A percentile compares a stretch with the other conserved stretches of the same genome.
Evolutionary conservation across 179 eudicot genomes (phyloP).

Genomic region (Spergularia azorica): DNA sequence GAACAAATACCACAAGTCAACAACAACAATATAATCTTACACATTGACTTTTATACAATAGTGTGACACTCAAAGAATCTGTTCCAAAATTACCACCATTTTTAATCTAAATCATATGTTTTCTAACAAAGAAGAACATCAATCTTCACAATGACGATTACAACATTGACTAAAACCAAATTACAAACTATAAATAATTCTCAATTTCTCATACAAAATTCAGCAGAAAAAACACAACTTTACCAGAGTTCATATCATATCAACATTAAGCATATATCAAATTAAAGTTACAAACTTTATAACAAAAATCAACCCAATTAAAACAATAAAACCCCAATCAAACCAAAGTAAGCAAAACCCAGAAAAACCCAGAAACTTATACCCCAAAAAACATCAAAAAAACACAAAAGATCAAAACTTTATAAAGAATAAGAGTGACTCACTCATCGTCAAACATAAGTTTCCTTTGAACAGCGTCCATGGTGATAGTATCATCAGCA

Average conservation of each 20-base stretch:
- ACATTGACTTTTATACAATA: neutral
- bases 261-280: too few species aligned
- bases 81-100: neutral
- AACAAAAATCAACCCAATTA: neutral
- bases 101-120: neutral
- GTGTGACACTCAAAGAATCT: neutral
- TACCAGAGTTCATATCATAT: too few species aligned
- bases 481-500: conserved; percentile 45
- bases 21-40: neutral
- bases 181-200: neutral
- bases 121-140: neutral
- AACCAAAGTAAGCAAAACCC: neutral
- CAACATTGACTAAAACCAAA: neutral
- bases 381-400: neutral
- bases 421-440: conserved; percentile 22
- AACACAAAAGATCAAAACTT: neutral
- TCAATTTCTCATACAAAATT: neutral
- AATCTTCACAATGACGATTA: neutral
- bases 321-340: neutral
- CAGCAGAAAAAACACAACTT: too few species aligned
- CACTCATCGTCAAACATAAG: conserved; percentile 99
- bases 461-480: conserved; percentile 89
- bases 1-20: neutral
- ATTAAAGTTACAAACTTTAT: neutral
- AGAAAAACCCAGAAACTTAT: neutral